A percentile compares a stretch with the other conserved stretches of the same genome.
phyloP scores from a whole-genome alignment of 495 filamentous ascomycete genomes.

The Thozetella sp. region DNA sequence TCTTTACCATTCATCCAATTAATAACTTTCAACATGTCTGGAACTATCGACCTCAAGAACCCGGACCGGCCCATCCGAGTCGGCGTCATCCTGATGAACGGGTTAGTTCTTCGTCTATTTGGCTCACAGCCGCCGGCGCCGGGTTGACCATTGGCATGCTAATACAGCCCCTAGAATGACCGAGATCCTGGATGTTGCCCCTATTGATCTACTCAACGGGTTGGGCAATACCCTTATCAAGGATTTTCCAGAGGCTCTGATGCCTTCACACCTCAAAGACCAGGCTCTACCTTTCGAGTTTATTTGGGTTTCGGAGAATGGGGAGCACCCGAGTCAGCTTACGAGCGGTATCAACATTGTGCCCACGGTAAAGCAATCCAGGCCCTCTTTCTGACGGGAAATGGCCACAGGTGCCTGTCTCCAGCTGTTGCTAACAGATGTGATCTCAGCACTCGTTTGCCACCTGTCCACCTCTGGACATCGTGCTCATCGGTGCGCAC shows the following conservation, averaged over 20 bases:
- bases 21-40: not conserved
- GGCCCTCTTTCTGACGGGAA: no score
- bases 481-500: slow-evolving; percentile 20
- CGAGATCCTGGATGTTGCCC: slow-evolving; percentile 17
- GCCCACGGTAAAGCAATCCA: slow-evolving; percentile 1
- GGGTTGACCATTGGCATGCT: not conserved
- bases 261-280: slow-evolving; percentile 8
- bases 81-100: not conserved
- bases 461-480: slow-evolving; percentile 20
- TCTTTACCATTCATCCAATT: not conserved
- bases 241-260: slow-evolving; percentile 5
- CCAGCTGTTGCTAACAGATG: not conserved
- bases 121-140: not conserved
- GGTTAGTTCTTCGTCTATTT: not conserved
- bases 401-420: not conserved
- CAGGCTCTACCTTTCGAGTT: slow-evolving; percentile 15
- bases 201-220: slow-evolving; percentile 17
- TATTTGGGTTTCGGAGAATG: slow-evolving; percentile 18
- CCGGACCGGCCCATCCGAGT: not conserved
- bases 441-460: slow-evolving; percentile 12
- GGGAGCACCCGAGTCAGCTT: not conserved
- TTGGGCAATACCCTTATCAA: slow-evolving; percentile 8
- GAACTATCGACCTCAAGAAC: not conserved
- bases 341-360: not conserved
- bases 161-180: slow-evolving; percentile 6